Conservation (phyloP, 2,329 filamentous ascomycete species). For the Aspergillus sclerotialis region DNA sequence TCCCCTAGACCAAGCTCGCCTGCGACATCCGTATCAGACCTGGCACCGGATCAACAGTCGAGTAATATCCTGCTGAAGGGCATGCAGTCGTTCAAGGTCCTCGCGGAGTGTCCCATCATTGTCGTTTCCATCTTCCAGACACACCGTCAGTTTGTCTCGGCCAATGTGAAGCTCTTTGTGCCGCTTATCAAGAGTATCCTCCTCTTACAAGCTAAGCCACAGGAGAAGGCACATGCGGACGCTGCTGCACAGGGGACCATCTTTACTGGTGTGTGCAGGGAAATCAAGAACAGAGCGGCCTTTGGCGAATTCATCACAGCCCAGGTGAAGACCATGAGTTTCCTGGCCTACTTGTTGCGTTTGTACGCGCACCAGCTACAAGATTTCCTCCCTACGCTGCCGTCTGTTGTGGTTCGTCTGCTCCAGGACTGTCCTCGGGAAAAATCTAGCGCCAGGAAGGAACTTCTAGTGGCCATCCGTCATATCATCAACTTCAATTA, state of each 20-base stretch:
- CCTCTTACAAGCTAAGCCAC: conserved; percentile 80
- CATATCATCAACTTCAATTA: conserved; percentile 99
- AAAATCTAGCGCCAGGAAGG: conserved; percentile 88
- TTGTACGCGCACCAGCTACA: conserved; percentile 80
- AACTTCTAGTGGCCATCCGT: conserved; percentile 88
- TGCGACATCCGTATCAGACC: conserved; percentile 69
- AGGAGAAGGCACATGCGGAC: conserved; percentile 84
- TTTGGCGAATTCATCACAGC: conserved; percentile 98
- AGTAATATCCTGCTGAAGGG: conserved; percentile 76
- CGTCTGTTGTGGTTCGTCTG: conserved; percentile 81
- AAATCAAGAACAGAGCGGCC: conserved; percentile 85
- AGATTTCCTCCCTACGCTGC: conserved; percentile 80
- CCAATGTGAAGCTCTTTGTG: conserved; percentile 87
- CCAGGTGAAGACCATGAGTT: conserved; percentile 99
- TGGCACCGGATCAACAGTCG: conserved; percentile 76
- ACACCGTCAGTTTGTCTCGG: conserved; percentile 68
- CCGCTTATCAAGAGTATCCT: conserved; percentile 89
- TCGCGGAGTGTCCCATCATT: conserved; percentile 96
- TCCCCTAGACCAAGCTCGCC: conserved; percentile 88
- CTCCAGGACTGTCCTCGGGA: conserved; percentile 91
- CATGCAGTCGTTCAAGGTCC: conserved; percentile 98
- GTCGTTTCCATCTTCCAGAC: conserved; percentile 98
- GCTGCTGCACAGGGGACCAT: conserved; percentile 71
- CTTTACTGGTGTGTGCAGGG: conserved; percentile 86
- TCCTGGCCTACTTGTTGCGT: conserved; percentile 83